Base-by-base conservation (phyloP, 2,329 filamentous ascomycete genomes). In the Pleurostoma richardsiae region DNA sequence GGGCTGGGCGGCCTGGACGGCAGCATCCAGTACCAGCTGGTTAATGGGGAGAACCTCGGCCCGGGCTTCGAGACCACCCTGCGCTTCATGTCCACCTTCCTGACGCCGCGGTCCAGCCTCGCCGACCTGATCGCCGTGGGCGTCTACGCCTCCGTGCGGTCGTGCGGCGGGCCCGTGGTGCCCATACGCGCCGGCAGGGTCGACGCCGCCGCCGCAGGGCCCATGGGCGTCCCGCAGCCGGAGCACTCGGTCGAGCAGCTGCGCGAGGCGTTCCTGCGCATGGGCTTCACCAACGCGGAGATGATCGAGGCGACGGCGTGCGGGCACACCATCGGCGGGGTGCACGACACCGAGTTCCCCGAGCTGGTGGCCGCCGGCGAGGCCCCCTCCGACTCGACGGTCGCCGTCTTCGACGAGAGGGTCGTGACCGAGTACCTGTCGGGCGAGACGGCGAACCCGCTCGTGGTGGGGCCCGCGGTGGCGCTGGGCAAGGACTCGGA, bases 231-330 rank as follows among this genome's bases (percentile, higher is more conserved):
- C 5, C 79, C 79, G 3, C 68, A 76, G 54, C 76, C 79, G 1
- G 69, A 80, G 53, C 79, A 82, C 53, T 68, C 68, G 2, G 62
- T 72, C 19, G 59, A 61, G 19, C 76, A 65, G 2, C 79, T 82
- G 52, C 56, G 63, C 45, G 70, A 74, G 42, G 75, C 79, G 54
- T 82, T 81, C 52, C 38, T 57, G 1, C 69, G 77, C 38, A 75
- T 79, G 65, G 79, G 79, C 4, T 81, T 81, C 59, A 70, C 62
- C 40, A 58, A 57, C 6, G 59, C 65, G 11, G 75, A 81, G 50
- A 81, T 81, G 76, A 79, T 82, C 36, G 69, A 76, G 53, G 65
- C 77, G 27, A 72, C 70, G 2, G 78, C 77, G 7, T 83, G 79
- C 55, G 79, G 79, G 1, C 79, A 83, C 56, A 74, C 75, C 0